Evolutionary conservation across 2,329 filamentous ascomycete species (phyloP).

Genomic region (Gaeumannomyces tritici): DNA sequence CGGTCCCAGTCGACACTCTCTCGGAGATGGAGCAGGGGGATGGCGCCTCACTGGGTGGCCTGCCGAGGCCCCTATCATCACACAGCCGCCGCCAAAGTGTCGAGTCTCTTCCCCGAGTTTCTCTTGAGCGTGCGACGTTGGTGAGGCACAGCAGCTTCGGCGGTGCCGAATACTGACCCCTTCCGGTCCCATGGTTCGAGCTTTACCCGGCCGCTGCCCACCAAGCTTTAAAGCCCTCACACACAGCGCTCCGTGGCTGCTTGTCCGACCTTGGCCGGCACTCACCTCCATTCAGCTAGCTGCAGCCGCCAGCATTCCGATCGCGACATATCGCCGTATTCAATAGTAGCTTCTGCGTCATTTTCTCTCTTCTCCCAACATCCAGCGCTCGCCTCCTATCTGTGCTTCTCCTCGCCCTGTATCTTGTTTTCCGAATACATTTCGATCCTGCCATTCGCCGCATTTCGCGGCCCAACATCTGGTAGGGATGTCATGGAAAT

Average conservation of each 20-base stretch:
- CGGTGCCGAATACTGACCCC: constrained; percentile 33
- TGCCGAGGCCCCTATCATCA: constrained; percentile 12
- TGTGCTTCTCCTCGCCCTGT: not conserved
- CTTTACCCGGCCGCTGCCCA: not conserved
- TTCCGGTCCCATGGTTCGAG: not conserved
- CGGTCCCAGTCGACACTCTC: constrained; percentile 22
- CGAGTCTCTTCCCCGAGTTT: constrained; percentile 30
- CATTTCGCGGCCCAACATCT: not conserved
- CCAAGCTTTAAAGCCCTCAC: not conserved
- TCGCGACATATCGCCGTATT: too few relatives aligned
- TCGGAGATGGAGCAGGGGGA: constrained; percentile 30
- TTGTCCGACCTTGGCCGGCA: too few relatives aligned
- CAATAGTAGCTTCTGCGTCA: too few relatives aligned
- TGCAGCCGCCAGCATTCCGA: too few relatives aligned
- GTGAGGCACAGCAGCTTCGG: constrained; percentile 41
- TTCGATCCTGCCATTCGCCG: not conserved
- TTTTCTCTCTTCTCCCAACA: too few relatives aligned
- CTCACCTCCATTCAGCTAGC: too few relatives aligned
- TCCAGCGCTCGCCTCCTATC: not conserved
- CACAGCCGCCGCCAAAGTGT: constrained; percentile 28
- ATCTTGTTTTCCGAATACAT: not conserved
- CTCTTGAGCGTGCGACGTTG: constrained; percentile 33
- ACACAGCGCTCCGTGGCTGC: not conserved
- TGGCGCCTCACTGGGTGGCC: constrained; percentile 1
- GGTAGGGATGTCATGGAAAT: not conserved